These are phyloP conservation scores for Zasmidium angulare DNA, from an alignment of 2,329 filamentous ascomycete species.

Conservation along the genomic window DNA sequence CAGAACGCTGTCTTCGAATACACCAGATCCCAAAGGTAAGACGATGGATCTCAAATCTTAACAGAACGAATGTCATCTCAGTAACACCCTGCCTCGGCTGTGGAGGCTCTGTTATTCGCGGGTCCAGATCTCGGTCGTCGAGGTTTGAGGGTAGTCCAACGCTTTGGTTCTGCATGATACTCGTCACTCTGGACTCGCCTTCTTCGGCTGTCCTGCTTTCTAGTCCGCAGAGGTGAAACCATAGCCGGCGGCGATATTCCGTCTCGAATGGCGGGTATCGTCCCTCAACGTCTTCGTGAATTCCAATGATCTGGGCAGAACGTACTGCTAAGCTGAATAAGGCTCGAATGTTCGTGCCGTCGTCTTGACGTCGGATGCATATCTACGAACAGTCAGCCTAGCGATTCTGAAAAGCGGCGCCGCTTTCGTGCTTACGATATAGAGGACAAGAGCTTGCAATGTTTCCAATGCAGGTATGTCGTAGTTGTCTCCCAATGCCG, in stretches of 20 bases:
- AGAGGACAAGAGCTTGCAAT: constrained; percentile 25
- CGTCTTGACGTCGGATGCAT: constrained; percentile 19
- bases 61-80: constrained; percentile 24
- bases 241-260: constrained; percentile 24
- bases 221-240: constrained; percentile 27
- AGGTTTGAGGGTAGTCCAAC: constrained; percentile 26
- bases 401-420: neutral
- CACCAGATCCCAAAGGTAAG: constrained; percentile 20
- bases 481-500: constrained; percentile 16
- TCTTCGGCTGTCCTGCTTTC: constrained; percentile 30
- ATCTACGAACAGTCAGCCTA: constrained; percentile 13
- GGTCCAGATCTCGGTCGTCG: constrained; percentile 29
- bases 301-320: constrained; percentile 21
- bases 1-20: constrained; percentile 10
- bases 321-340: constrained; percentile 23
- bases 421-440: constrained; percentile 16
- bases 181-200: constrained; percentile 16
- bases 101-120: constrained; percentile 18
- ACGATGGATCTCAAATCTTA: constrained; percentile 26
- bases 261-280: constrained; percentile 20
- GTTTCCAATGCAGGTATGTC: constrained; percentile 21
- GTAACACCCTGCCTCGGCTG: constrained; percentile 22
- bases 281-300: constrained; percentile 20
- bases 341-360: constrained; percentile 15
- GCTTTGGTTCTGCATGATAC: constrained; percentile 22